Percentiles rank a stretch among this genome's conserved stretches.
phyloP scores from a whole-genome alignment of 2,329 filamentous ascomycete species.

The Colletotrichum cordylinicola region DNA sequence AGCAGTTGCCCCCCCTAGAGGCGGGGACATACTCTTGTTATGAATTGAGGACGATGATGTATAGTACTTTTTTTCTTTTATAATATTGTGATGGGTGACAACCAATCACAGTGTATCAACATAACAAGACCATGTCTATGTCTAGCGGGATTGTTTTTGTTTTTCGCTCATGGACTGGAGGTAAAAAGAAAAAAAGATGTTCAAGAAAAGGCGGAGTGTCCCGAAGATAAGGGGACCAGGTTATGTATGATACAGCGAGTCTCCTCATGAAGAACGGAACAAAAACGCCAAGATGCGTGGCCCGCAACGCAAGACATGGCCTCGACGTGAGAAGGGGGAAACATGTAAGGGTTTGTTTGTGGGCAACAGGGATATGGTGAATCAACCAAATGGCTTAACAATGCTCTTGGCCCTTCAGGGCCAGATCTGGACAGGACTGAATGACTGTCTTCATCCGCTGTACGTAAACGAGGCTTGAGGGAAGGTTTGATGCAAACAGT shows the following conservation, averaged over 20 bases:
- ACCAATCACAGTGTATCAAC: conserved; percentile 15
- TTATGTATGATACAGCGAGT: neutral
- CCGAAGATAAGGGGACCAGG: neutral
- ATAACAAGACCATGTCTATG: neutral
- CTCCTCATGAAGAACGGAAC: neutral
- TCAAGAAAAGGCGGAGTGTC: neutral
- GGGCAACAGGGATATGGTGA: neutral
- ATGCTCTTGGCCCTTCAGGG: neutral
- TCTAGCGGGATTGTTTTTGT: neutral
- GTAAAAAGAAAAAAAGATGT: neutral
- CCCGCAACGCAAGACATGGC: neutral
- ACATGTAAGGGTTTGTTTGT: neutral
- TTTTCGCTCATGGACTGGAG: neutral
- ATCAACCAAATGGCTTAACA: neutral
- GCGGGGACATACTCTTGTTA: neutral
- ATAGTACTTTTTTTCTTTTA: conserved; percentile 9
- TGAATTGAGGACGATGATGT: conserved; percentile 17
- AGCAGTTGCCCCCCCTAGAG: neutral
- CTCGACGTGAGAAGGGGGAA: neutral
- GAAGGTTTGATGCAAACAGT: neutral
- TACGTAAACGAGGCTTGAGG: neutral
- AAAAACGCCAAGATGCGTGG: neutral
- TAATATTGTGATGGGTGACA: neutral
- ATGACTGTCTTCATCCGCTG: neutral
- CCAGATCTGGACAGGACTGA: neutral